Evolutionary conservation across 148 eudicot species (phyloP).

Genomic region (Rhododendron griersonianum): DNA sequence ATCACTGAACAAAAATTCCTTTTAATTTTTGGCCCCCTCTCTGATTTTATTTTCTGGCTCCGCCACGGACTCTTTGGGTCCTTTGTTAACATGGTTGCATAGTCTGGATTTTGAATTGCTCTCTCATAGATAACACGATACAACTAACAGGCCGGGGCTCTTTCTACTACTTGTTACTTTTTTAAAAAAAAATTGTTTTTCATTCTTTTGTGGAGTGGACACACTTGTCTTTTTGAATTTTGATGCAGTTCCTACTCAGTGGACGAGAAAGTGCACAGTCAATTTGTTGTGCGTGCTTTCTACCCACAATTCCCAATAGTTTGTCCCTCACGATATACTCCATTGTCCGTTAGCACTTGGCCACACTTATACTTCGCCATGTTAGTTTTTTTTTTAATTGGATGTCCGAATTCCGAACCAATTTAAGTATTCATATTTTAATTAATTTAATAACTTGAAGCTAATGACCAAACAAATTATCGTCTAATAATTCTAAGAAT

Average conservation of each 20-base stretch:
- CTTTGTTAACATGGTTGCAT: neutral
- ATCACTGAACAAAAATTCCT: too few relatives aligned
- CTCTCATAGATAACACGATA: neutral
- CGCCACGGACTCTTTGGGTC: too few relatives aligned
- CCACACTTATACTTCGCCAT: neutral
- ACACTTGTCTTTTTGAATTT: neutral
- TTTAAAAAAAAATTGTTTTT: neutral
- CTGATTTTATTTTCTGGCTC: too few relatives aligned
- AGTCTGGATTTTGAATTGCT: neutral
- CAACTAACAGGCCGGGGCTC: neutral
- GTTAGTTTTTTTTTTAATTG: neutral
- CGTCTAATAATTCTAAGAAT: neutral
- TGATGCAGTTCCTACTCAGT: neutral
- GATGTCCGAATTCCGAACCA: neutral
- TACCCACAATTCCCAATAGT: slow-evolving; percentile 43
- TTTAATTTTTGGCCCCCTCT: too few relatives aligned
- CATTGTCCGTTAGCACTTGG: slow-evolving; percentile 38
- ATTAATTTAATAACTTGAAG: neutral
- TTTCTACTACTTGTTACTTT: neutral
- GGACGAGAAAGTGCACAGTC: slow-evolving; percentile 22
- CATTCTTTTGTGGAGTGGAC: neutral
- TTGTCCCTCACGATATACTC: slow-evolving; percentile 19
- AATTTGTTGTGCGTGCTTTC: slow-evolving; percentile 34
- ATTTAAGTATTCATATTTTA: neutral
- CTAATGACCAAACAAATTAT: too few relatives aligned